Base-by-base conservation (phyloP, 2,329 filamentous ascomycete species). In the Stachybotrys chartarum region DNA sequence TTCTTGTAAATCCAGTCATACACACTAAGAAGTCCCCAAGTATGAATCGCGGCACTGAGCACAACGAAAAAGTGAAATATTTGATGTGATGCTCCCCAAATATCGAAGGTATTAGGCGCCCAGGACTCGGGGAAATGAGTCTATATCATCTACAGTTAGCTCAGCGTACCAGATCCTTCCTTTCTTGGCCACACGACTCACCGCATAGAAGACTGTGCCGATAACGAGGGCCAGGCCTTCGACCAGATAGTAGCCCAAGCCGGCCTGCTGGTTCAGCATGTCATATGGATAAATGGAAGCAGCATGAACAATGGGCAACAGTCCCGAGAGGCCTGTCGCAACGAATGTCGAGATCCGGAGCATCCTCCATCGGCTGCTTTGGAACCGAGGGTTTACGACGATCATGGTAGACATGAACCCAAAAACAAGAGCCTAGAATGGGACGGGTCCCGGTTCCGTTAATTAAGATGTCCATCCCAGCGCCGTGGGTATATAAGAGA, bases 51-150 rank as follows among this genome's bases (percentile, higher is more conserved):
- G 17, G 57, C 51, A 16, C 69, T 72, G 7, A 76, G 39, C 0
- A 74, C 74, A 10, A 76, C 73, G 6, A 75, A 63, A 14, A 75
- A 57, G 53, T 77, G 75, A 54, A 77, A 77, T 10, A 76, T 67
- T 58, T 77, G 74, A 55, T 77, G 75, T 8, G 75, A 77, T 5
- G 70, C 69, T 17, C 73, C 71, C 58, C 66, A 73, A 32, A 75
- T 70, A 59, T 78, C 75, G 60, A 77, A 77, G 5, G 55, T 63
- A 2, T 70, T 73, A 5, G 75, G 74, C 24, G 57, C 65, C 44
- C 68, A 59, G 30, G 64, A 64, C 59, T 78, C 75, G 2, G 75
- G 75, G 50, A 77, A 70, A 50, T 71, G 65, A 7, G 64, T 70
- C 73, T 75, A 55, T 44, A 12, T 44, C 7, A 24, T 30, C 24